phyloP scores from a whole-genome alignment of 2,329 filamentous ascomycete genomes.

The Nothophoma quercina region DNA sequence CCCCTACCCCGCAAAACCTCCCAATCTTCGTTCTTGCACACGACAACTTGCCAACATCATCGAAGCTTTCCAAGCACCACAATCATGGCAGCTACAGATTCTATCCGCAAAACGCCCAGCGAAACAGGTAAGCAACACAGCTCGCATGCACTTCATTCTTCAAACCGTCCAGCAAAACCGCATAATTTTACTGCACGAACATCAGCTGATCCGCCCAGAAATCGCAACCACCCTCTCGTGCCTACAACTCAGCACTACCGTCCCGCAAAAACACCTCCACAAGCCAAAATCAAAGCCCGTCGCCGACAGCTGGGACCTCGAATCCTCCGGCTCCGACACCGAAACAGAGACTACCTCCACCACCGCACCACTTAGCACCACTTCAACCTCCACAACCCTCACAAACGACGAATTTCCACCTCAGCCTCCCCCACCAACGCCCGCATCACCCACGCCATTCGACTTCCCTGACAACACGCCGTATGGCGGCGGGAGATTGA shows the following conservation, averaged over 20 bases:
- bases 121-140: slow-evolving; percentile 26
- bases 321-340: slow-evolving; percentile 55
- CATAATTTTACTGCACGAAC: too few species aligned
- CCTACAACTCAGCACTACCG: slow-evolving; percentile 46
- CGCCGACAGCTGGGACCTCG: slow-evolving; percentile 82
- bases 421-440: slow-evolving; percentile 45
- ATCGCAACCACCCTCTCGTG: slow-evolving; percentile 47
- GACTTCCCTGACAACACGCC: slow-evolving; percentile 40
- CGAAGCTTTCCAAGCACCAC: background rate
- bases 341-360: slow-evolving; percentile 38
- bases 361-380: slow-evolving; percentile 35
- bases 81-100: slow-evolving; percentile 20
- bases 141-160: too few species aligned
- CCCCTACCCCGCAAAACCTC: slow-evolving; percentile 18
- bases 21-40: background rate
- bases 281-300: slow-evolving; percentile 53
- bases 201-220: too few species aligned
- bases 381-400: background rate
- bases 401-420: slow-evolving; percentile 24
- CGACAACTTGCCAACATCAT: background rate
- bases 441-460: slow-evolving; percentile 45
- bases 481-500: slow-evolving; percentile 20
- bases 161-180: too few species aligned
- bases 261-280: slow-evolving; percentile 39
- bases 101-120: slow-evolving; percentile 29